Evolutionary conservation across 176 grass and related monocot species (phyloP).

Genomic region (Oropetium thomaeum): DNA sequence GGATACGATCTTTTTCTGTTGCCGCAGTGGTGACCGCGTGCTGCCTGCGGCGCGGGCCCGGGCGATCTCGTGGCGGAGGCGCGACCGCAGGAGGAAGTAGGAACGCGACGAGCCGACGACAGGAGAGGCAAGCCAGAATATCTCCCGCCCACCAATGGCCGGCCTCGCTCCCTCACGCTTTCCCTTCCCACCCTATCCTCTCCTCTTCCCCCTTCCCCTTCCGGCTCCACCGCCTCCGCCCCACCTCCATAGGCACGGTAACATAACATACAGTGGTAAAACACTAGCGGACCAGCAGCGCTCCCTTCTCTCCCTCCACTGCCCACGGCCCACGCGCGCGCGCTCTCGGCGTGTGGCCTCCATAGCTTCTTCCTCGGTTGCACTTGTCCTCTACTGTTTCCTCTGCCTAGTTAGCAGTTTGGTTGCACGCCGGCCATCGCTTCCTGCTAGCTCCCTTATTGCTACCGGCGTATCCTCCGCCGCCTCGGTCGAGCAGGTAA

Average conservation of each 20-base stretch:
- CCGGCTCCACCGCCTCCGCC: background rate
- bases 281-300: conserved; percentile 21
- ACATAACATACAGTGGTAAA: conserved; percentile 3
- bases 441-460: background rate
- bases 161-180: conserved; percentile 34
- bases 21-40: background rate
- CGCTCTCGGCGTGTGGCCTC: conserved; percentile 20
- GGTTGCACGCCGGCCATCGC: background rate
- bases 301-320: background rate
- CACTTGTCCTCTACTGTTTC: background rate
- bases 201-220: background rate
- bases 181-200: conserved; percentile 55
- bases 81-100: conserved; percentile 9
- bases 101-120: no score
- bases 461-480: background rate
- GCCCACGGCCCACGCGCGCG: no score
- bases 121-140: conserved; percentile 38
- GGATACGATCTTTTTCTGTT: background rate
- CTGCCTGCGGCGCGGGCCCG: background rate
- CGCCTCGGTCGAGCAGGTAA: conserved; percentile 17
- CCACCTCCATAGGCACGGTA: background rate
- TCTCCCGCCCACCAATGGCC: conserved; percentile 82
- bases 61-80: conserved; percentile 33
- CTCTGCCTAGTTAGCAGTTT: background rate
- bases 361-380: background rate